These are phyloP conservation scores for Collariella sp. DNA, from an alignment of 495 filamentous ascomycete genomes.

Conservation along the genomic window DNA sequence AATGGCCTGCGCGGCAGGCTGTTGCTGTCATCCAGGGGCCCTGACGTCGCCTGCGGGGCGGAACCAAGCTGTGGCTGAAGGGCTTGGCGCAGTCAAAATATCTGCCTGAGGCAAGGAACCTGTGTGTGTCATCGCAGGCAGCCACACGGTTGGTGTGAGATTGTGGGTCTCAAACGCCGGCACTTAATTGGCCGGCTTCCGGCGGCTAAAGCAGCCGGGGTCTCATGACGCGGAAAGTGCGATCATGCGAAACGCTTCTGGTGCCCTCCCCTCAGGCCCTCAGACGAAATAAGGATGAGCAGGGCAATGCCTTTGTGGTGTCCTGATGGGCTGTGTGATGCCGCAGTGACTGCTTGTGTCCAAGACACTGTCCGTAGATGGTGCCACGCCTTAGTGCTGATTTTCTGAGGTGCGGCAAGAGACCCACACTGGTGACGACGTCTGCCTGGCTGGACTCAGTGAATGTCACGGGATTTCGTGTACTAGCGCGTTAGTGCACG, in stretches of 20 bases:
- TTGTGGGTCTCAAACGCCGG: background rate
- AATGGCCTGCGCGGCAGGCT: background rate
- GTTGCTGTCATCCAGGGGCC: background rate
- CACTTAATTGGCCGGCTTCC: constrained; percentile 4
- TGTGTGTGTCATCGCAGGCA: constrained; percentile 18
- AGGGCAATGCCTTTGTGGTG: background rate
- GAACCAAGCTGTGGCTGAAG: constrained; percentile 12
- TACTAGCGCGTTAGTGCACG: constrained; percentile 21
- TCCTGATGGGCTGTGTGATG: background rate
- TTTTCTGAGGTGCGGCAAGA: background rate
- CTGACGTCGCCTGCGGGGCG: constrained; percentile 12
- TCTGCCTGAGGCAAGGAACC: constrained; percentile 11
- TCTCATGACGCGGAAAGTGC: constrained; percentile 6
- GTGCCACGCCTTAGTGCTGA: background rate
- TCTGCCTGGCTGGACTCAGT: constrained; percentile 9
- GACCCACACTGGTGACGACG: background rate
- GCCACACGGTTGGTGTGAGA: constrained; percentile 10
- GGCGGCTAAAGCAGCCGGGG: constrained; percentile 6
- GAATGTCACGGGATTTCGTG: constrained; percentile 29
- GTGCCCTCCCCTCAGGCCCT: background rate
- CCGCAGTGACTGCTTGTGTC: background rate
- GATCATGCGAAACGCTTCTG: constrained; percentile 9
- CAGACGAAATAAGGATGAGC: background rate
- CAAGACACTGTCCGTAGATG: background rate
- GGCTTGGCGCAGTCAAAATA: background rate